Percentiles rank a stretch among this genome's conserved stretches.
Conservation (phyloP, 2,329 filamentous ascomycete genomes). For the Alternaria dauci region DNA sequence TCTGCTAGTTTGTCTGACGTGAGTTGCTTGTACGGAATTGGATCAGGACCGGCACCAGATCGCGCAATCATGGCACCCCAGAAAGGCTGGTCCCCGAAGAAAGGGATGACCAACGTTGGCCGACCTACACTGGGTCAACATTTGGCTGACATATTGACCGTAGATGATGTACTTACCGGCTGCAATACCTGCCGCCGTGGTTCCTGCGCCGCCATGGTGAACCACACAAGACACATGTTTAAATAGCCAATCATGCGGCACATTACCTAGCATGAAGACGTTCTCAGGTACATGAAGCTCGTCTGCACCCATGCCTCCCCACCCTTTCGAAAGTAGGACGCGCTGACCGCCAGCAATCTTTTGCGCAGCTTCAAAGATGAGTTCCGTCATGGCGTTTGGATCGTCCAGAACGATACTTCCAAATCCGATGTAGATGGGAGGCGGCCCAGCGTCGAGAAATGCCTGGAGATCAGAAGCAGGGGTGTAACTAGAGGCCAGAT, state of each 20-base stretch:
- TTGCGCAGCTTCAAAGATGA: slow-evolving; percentile 58
- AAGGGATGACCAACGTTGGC: slow-evolving; percentile 81
- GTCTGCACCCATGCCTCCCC: slow-evolving; percentile 1
- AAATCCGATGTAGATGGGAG: slow-evolving; percentile 65
- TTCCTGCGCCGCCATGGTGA: slow-evolving; percentile 86
- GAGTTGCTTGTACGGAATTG: slow-evolving; percentile 56
- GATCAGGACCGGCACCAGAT: slow-evolving; percentile 61
- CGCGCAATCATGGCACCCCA: slow-evolving; percentile 60
- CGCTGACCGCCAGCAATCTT: slow-evolving; percentile 37
- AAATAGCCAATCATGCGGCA: slow-evolving; percentile 88
- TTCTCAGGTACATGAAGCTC: slow-evolving; percentile 40
- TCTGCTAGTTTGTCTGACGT: slow-evolving; percentile 53
- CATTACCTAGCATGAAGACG: slow-evolving; percentile 67
- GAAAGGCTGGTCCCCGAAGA: slow-evolving; percentile 70
- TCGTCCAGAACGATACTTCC: slow-evolving; percentile 65
- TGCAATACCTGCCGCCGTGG: slow-evolving; percentile 73
- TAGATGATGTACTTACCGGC: background rate
- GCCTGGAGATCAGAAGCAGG: slow-evolving; percentile 51
- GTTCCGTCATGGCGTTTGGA: slow-evolving; percentile 54
- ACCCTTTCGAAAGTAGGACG: slow-evolving; percentile 63
- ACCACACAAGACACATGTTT: slow-evolving; percentile 78
- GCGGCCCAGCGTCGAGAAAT: slow-evolving; percentile 59
- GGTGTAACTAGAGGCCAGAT: slow-evolving; percentile 45
- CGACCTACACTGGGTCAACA: slow-evolving; percentile 70
- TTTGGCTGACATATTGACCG: too few relatives aligned